Conservation (phyloP, 495 filamentous ascomycete species). For the Venustampulla echinocandica region DNA sequence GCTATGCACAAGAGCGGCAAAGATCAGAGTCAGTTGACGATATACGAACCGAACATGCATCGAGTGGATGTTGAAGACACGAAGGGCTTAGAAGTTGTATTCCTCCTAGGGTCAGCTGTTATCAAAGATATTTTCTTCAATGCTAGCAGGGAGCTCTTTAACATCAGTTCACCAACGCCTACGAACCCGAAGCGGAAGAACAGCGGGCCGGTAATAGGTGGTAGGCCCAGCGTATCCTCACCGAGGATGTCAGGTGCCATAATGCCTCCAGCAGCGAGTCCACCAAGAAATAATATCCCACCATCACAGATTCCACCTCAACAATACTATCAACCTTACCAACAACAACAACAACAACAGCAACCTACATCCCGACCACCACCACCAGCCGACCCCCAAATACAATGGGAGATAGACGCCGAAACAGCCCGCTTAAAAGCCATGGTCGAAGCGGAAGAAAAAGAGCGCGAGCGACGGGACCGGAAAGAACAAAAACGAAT, state of each 20-base stretch:
- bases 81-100: slow-evolving; percentile 84
- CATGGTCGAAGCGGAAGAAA: slow-evolving; percentile 44
- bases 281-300: slow-evolving; percentile 5
- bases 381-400: slow-evolving; percentile 38
- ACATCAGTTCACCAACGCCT: slow-evolving; percentile 41
- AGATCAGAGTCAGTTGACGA: slow-evolving; percentile 46
- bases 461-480: slow-evolving; percentile 45
- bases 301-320: slow-evolving; percentile 14
- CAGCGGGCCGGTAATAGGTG: slow-evolving; percentile 18
- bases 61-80: slow-evolving; percentile 86
- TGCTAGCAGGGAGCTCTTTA: slow-evolving; percentile 64
- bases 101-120: slow-evolving; percentile 73
- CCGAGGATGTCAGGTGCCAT: slow-evolving; percentile 21
- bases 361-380: slow-evolving; percentile 14
- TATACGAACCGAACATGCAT: slow-evolving; percentile 88
- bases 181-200: slow-evolving; percentile 18
- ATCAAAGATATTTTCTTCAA: slow-evolving; percentile 81
- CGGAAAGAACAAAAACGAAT: slow-evolving; percentile 58
- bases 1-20: slow-evolving; percentile 58
- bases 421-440: slow-evolving; percentile 55
- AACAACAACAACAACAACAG: slow-evolving; percentile 8
- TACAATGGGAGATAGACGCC: slow-evolving; percentile 51
- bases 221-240: slow-evolving; percentile 10
- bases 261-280: neutral
- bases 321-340: slow-evolving; percentile 2